Evolutionary conservation across 148 eudicot species (phyloP).

Genomic region (Rhododendron williamsianum): DNA sequence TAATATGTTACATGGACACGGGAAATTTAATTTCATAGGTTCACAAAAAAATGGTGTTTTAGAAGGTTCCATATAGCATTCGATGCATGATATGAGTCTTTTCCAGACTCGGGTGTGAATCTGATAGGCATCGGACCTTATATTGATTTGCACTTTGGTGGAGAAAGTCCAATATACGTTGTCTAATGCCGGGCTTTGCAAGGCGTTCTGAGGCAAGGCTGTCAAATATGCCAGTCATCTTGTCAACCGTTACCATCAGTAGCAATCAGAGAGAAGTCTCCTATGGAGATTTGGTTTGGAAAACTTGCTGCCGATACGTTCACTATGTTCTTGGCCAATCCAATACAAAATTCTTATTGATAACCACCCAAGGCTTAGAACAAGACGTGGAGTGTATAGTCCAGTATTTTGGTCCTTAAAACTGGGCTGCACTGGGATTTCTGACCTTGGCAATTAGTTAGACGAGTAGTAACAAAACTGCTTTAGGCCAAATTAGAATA

Average conservation of each 20-base stretch:
- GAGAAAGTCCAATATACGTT: not conserved
- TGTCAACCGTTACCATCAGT: not conserved
- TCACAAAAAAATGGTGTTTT: not conserved
- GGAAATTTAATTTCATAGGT: not conserved
- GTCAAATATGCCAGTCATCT: not conserved
- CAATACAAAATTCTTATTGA: not conserved
- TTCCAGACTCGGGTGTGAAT: not conserved
- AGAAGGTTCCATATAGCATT: not conserved
- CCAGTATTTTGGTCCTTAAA: not conserved
- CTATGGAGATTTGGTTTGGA: not conserved
- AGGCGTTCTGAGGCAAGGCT: not conserved
- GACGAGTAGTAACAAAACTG: not conserved
- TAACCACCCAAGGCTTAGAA: not conserved
- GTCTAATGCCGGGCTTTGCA: not conserved
- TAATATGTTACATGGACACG: not conserved
- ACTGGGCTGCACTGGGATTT: not conserved
- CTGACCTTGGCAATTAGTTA: not conserved
- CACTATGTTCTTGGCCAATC: not conserved
- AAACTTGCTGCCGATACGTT: not conserved
- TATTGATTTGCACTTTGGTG: not conserved
- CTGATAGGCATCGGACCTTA: not conserved
- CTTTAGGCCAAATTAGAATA: not conserved
- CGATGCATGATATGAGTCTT: not conserved
- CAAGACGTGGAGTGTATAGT: not conserved
- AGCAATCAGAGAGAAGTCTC: not conserved